Percentiles rank a stretch among this genome's conserved stretches.
Evolutionary conservation across 176 grass and related monocot species (phyloP).

Genomic region (Musa troglodytarum): DNA sequence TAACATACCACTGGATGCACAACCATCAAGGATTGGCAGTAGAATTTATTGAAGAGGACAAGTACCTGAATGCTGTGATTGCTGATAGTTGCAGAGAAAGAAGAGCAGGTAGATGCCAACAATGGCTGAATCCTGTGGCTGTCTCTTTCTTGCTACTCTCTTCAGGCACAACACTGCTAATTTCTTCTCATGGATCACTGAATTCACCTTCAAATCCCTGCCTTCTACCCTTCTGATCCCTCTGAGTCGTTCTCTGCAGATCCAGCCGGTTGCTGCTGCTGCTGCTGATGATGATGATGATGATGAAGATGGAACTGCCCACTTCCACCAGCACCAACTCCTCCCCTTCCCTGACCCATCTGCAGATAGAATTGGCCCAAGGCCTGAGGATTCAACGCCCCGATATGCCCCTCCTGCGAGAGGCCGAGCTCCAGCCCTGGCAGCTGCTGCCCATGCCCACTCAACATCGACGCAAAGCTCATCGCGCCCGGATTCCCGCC

Average conservation of each 20-base stretch:
- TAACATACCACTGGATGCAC: slow-evolving; percentile 33
- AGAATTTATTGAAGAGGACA: slow-evolving; percentile 15
- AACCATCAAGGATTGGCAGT: neutral
- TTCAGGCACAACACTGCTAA: slow-evolving; percentile 27
- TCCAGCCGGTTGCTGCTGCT: slow-evolving; percentile 42
- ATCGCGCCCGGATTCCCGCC: slow-evolving; percentile 33
- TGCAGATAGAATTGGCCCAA: slow-evolving; percentile 62
- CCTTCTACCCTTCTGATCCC: slow-evolving; percentile 44
- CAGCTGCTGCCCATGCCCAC: slow-evolving; percentile 38
- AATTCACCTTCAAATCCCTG: neutral
- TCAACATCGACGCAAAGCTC: slow-evolving; percentile 57
- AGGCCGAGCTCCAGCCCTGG: slow-evolving; percentile 65
- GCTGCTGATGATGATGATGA: slow-evolving; percentile 24
- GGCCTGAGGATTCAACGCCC: slow-evolving; percentile 39
- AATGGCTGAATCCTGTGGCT: neutral
- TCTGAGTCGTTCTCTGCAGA: slow-evolving; percentile 48
- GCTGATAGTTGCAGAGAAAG: neutral
- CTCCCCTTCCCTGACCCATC: slow-evolving; percentile 23
- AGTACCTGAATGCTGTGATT: neutral
- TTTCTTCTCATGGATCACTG: slow-evolving; percentile 13
- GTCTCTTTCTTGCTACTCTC: neutral
- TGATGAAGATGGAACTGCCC: slow-evolving; percentile 36
- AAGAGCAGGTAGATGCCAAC: neutral
- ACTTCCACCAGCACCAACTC: slow-evolving; percentile 2
- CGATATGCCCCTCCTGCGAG: slow-evolving; percentile 65